Evolutionary conservation across 2,329 filamentous ascomycete species (phyloP), one percentile per base, ranked within the genome.

Genomic region (Rugonectria rugulosa): DNA sequence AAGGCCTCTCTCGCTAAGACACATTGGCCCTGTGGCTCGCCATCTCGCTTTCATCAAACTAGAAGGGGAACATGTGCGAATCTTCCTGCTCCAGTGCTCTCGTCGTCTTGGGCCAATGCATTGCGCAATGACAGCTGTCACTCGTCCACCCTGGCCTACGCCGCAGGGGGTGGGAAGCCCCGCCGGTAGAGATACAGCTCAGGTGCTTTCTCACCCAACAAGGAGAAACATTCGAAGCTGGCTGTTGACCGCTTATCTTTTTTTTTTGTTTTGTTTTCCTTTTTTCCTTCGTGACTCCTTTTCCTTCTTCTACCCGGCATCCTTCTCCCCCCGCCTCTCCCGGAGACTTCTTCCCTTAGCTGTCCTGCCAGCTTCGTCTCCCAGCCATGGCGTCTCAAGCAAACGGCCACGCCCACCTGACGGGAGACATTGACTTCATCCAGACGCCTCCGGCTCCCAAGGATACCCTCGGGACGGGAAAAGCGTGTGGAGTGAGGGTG

Each of bases 381-480:
- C n/a, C 21, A 24, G 45, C 26, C 50, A 67, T 67, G 64, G 46
- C 56, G 17, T 21, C 56, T 9, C 62, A 37, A 40, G 50, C 45
- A 42, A 67, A 62, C 37, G 62, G 62, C 15, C 27, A 48, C 5
- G 61, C 61, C 49, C 64, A 67, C 51, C 56, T 67, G 24, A 55
- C 53, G 8, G 55, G 38, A 23, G 64, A 67, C 20, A 56, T 65
- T 43, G 52, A 65, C 21, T 67, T 67, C 24, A 67, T 67, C 49
- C 23, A 45, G 26, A 67, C 64, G 14, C 64, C 62, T 9, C 29
- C 42, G 36, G 23, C 62, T 36, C 40, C 64, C 6, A 41, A 34
- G n/a, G 57, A 62, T 6, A 57, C 54, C 6, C 49, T 67, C 17
- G 32, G 41, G 1, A 64, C 59, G 0, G 64, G 54, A n/a, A 57